A percentile compares a stretch with the other conserved stretches of the same genome.
Conservation (phyloP, 768 basidiomycete species). For the Rhodotorula sphaerocarpa region DNA sequence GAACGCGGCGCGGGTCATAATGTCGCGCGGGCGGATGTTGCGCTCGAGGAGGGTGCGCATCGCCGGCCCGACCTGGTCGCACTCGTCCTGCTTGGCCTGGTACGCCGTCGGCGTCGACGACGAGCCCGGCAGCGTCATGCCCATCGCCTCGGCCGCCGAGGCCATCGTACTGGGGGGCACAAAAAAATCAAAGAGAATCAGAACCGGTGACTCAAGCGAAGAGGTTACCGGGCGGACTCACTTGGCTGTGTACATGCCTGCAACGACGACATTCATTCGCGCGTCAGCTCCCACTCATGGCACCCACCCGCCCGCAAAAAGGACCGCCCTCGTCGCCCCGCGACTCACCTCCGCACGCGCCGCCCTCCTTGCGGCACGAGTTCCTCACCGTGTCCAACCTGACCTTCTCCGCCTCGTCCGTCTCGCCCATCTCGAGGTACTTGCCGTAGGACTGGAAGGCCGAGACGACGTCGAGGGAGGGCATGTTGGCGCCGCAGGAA, state of each 20-base stretch:
- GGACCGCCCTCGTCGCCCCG: too few species aligned
- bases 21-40: constrained; percentile 85
- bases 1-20: constrained; percentile 93
- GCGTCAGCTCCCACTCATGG: background rate
- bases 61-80: constrained; percentile 64
- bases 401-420: constrained; percentile 67
- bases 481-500: constrained; percentile 67
- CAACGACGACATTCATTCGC: too few species aligned
- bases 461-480: constrained; percentile 87
- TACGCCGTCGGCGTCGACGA: constrained; percentile 93
- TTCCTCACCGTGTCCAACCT: constrained; percentile 81
- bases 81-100: constrained; percentile 76
- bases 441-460: constrained; percentile 97
- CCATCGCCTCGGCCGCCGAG: constrained; percentile 84
- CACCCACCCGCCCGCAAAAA: too few species aligned
- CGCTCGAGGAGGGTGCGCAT: constrained; percentile 82
- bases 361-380: constrained; percentile 90
- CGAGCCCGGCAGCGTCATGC: constrained; percentile 95
- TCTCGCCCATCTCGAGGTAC: constrained; percentile 81
- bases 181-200: too few species aligned
- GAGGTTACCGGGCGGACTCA: too few species aligned
- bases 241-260: constrained; percentile 41
- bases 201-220: too few species aligned
- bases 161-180: constrained; percentile 63
- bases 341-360: constrained; percentile 65